A percentile compares a stretch with the other conserved stretches of the same genome.
These are phyloP conservation scores for Kodamaea kaohsiungensis DNA, from an alignment of 805 yeast species.

Conservation along the genomic window DNA sequence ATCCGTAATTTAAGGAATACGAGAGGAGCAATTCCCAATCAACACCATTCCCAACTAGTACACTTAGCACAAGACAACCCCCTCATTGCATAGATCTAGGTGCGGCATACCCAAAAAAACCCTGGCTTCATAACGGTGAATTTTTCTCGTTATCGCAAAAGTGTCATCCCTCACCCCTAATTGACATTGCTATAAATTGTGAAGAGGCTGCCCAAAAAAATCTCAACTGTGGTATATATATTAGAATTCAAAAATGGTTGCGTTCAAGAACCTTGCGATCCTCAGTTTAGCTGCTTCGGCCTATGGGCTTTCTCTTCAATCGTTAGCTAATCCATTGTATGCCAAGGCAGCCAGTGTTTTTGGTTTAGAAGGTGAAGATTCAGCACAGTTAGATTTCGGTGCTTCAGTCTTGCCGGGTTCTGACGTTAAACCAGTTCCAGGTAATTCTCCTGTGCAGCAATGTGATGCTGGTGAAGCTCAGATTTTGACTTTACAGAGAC, in stretches of 20 bases:
- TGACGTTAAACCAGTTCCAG: constrained; percentile 75
- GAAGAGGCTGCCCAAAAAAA: constrained; percentile 3
- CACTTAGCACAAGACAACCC: not conserved
- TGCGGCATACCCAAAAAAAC: not conserved
- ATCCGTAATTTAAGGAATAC: too few species aligned
- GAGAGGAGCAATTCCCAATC: not conserved
- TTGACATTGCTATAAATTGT: not conserved
- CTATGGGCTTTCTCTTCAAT: constrained; percentile 20
- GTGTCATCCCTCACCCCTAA: constrained; percentile 2
- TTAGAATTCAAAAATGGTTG: constrained; percentile 20
- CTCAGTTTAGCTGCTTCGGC: constrained; percentile 16
- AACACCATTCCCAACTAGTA: not conserved
- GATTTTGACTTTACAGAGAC: constrained; percentile 56
- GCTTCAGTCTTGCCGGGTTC: constrained; percentile 27
- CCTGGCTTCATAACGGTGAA: not conserved
- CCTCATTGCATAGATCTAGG: too few species aligned
- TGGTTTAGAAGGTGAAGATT: constrained; percentile 1
- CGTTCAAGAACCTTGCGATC: constrained; percentile 17
- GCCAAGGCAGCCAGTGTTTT: constrained; percentile 8
- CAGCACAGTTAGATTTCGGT: constrained; percentile 3
- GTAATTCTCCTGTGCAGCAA: constrained; percentile 78
- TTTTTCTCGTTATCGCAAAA: constrained; percentile 4
- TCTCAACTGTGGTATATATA: not conserved
- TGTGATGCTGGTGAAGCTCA: constrained; percentile 73
- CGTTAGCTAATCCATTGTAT: constrained; percentile 2